Evolutionary conservation across 139 green algal species (phyloP).

Genomic region (Chloropicon primus): DNA sequence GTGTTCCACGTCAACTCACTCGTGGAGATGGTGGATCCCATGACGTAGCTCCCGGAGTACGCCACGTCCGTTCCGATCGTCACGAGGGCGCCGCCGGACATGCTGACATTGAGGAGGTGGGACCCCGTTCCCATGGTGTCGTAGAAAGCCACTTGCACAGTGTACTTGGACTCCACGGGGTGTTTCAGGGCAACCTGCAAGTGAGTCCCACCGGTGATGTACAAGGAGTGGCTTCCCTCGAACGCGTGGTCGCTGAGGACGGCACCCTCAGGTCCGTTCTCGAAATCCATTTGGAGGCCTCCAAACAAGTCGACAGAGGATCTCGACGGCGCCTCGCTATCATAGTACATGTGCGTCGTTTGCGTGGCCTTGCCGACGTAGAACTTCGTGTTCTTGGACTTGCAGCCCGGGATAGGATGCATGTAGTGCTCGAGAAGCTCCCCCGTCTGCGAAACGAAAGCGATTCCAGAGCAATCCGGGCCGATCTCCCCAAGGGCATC

Average conservation of each 20-base stretch:
- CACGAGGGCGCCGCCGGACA: background rate
- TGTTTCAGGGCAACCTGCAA: background rate
- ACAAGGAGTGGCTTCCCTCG: background rate
- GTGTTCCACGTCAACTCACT: background rate
- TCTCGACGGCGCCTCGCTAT: background rate
- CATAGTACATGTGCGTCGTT: background rate
- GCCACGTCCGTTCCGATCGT: background rate
- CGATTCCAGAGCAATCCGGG: constrained; percentile 3
- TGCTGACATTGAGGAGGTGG: background rate
- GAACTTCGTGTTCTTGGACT: background rate
- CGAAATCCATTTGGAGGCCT: background rate
- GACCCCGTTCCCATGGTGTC: background rate
- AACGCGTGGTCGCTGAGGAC: background rate
- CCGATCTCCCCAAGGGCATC: background rate
- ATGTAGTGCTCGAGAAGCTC: background rate
- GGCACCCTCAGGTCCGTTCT: background rate
- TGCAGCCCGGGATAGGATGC: background rate
- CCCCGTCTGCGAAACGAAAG: background rate
- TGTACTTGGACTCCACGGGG: background rate
- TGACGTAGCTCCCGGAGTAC: background rate
- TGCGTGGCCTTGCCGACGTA: background rate
- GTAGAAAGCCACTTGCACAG: background rate
- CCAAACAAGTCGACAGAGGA: too few relatives aligned
- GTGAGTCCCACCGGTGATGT: background rate
- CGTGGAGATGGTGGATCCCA: background rate